Conservation (phyloP, 805 yeast genomes). For the Kluyveromyces aestuarii region DNA sequence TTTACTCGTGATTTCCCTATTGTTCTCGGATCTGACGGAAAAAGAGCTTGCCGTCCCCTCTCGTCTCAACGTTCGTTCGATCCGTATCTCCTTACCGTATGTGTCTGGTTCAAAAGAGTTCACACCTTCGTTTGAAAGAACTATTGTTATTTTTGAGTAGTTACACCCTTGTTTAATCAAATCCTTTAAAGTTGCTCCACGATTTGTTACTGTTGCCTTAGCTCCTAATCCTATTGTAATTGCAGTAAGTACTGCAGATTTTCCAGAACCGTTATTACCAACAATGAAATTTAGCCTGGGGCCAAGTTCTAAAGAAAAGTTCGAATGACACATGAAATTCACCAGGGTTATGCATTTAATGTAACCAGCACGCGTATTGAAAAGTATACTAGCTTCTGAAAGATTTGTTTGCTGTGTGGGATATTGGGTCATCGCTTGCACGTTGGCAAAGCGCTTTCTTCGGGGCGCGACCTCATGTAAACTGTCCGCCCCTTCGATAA, state of each 20-base stretch:
- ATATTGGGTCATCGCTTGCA: slow-evolving; percentile 21
- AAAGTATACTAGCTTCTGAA: slow-evolving; percentile 1
- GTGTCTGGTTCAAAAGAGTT: slow-evolving; percentile 54
- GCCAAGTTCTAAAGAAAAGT: slow-evolving; percentile 66
- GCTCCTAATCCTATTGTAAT: slow-evolving; percentile 84
- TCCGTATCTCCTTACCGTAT: slow-evolving; percentile 59
- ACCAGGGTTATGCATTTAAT: slow-evolving; percentile 52
- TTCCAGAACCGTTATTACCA: slow-evolving; percentile 89
- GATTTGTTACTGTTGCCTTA: slow-evolving; percentile 74
- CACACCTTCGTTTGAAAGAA: slow-evolving; percentile 53
- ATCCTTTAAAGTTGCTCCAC: slow-evolving; percentile 65
- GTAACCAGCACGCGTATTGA: slow-evolving; percentile 43
- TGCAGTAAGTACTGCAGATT: slow-evolving; percentile 81
- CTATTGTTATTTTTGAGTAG: slow-evolving; percentile 58
- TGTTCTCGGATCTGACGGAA: slow-evolving; percentile 42
- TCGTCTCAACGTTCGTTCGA: slow-evolving; percentile 56
- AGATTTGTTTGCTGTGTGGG: slow-evolving; percentile 14
- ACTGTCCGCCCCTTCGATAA: slow-evolving; percentile 10
- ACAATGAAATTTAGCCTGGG: slow-evolving; percentile 78
- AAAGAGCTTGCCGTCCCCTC: slow-evolving; percentile 44
- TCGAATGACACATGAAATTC: slow-evolving; percentile 87
- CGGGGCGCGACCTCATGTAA: slow-evolving; percentile 5
- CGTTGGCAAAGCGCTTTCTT: slow-evolving; percentile 15
- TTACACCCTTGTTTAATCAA: slow-evolving; percentile 70
- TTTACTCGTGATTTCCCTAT: slow-evolving; percentile 48